phyloP scores from a whole-genome alignment of 2,329 filamentous ascomycete genomes.

The Penicillium nordicum region DNA sequence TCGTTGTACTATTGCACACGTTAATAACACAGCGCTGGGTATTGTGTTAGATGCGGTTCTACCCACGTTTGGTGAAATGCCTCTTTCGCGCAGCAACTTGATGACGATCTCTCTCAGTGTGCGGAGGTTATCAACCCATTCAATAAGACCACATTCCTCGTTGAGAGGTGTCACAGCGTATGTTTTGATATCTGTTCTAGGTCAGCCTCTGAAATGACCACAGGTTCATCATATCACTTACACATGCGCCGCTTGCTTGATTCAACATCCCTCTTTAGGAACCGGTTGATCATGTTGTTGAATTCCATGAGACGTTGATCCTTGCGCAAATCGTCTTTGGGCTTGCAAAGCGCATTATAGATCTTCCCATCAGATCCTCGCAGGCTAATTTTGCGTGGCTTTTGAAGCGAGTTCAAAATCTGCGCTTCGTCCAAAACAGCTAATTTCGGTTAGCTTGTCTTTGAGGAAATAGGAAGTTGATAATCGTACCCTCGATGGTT shows the following conservation, averaged over 20 bases:
- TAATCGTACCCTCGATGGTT: conserved; percentile 60
- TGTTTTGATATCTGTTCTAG: conserved; percentile 70
- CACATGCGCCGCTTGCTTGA: conserved; percentile 82
- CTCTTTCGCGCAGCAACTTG: conserved; percentile 70
- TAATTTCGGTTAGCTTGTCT: conserved; percentile 23
- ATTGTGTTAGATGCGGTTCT: not conserved
- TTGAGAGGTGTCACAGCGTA: conserved; percentile 96
- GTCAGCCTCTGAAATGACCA: conserved; percentile 9
- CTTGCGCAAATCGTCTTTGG: conserved; percentile 94
- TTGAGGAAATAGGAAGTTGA: not conserved
- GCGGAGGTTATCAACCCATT: conserved; percentile 96
- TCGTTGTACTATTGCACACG: conserved; percentile 57
- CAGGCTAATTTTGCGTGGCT: conserved; percentile 83
- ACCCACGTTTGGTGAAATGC: conserved; percentile 54
- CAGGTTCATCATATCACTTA: conserved; percentile 26
- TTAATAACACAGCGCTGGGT: not conserved
- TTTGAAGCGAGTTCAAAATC: conserved; percentile 85
- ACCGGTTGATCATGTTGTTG: conserved; percentile 95
- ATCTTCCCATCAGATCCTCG: conserved; percentile 82
- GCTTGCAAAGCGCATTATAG: conserved; percentile 93
- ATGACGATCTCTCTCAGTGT: conserved; percentile 89
- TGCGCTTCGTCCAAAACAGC: conserved; percentile 81
- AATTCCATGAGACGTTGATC: conserved; percentile 99
- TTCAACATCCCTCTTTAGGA: conserved; percentile 85
- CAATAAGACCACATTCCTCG: conserved; percentile 95